phyloP scores from a whole-genome alignment of 2,329 filamentous ascomycete genomes.

The Phialocephala sp. region DNA sequence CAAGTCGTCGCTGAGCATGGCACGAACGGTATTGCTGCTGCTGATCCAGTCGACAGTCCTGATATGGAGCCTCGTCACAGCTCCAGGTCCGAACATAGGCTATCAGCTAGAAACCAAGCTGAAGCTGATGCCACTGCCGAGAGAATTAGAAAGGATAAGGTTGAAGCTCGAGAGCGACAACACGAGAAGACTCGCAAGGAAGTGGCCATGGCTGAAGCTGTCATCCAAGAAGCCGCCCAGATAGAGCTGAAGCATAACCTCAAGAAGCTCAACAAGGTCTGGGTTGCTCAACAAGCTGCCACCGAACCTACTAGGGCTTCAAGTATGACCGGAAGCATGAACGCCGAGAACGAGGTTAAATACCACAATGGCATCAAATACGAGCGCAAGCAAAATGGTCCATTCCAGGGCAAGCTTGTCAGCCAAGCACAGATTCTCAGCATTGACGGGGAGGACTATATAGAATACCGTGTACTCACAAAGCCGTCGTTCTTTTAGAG shows the following conservation, averaged over 20 bases:
- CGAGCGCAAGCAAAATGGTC: conserved; percentile 64
- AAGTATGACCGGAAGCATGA: conserved; percentile 40
- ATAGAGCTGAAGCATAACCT: conserved; percentile 41
- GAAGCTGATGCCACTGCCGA: conserved; percentile 32
- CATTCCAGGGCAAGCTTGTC: conserved; percentile 67
- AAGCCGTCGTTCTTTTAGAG: conserved; percentile 62
- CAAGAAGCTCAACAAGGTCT: conserved; percentile 41
- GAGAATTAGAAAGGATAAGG: conserved; percentile 35
- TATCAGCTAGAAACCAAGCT: conserved; percentile 36
- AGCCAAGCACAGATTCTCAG: conserved; percentile 65
- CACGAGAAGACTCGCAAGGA: conserved; percentile 40
- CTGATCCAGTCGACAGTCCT: conserved; percentile 24
- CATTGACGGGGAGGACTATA: conserved; percentile 71
- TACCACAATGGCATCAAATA: conserved; percentile 66
- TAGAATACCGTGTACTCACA: conserved; percentile 69
- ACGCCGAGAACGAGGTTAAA: conserved; percentile 56
- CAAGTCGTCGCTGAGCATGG: conserved; percentile 30
- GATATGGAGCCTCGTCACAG: conserved; percentile 40
- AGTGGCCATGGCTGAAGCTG: conserved; percentile 36
- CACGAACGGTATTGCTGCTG: conserved; percentile 17
- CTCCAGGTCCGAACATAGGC: conserved; percentile 36
- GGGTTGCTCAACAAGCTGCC: conserved; percentile 39
- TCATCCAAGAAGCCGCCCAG: conserved; percentile 35
- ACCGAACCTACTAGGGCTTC: conserved; percentile 21
- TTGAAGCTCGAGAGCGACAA: conserved; percentile 35